A percentile compares a stretch with the other conserved stretches of the same genome.
These are phyloP conservation scores for Strobilomyces echinocephalus DNA, from an alignment of 768 basidiomycete genomes.

Conservation along the genomic window DNA sequence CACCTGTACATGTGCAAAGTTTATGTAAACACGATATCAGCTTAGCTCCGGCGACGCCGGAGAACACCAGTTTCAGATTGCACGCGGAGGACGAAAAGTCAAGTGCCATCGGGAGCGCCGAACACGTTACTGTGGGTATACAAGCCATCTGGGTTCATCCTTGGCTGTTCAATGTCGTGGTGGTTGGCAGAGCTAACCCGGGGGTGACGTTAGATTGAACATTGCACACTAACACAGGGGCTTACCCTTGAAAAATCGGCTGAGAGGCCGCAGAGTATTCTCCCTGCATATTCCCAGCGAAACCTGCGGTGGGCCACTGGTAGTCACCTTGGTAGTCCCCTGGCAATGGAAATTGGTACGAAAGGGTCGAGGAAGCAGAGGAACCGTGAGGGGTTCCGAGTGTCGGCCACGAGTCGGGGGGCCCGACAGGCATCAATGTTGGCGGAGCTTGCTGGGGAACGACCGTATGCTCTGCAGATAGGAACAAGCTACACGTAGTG, in stretches of 20 bases:
- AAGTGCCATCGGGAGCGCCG: constrained; percentile 7
- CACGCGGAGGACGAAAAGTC: not conserved
- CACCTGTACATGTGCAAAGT: not conserved
- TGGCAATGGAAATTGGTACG: not conserved
- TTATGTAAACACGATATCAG: constrained; percentile 7
- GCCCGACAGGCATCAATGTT: not conserved
- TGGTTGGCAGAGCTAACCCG: constrained; percentile 3
- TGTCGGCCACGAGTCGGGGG: constrained; percentile 4
- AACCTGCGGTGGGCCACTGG: not conserved
- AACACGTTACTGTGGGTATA: constrained; percentile 11
- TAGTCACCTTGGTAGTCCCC: not conserved
- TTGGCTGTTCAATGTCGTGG: constrained; percentile 11
- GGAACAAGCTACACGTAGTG: constrained; percentile 16
- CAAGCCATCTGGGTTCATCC: constrained; percentile 1
- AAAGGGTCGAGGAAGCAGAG: constrained; percentile 1
- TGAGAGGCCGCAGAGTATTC: constrained; percentile 5
- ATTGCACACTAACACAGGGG: not conserved
- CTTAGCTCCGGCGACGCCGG: not conserved
- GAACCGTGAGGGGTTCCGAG: constrained; percentile 2
- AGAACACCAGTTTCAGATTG: not conserved
- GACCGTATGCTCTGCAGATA: not conserved
- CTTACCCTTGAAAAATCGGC: constrained; percentile 10
- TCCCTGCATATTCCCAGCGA: not conserved
- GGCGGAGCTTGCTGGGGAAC: constrained; percentile 6
- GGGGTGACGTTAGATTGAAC: not conserved